Evolutionary conservation across 2,329 filamentous ascomycete genomes (phyloP).

Genomic region (Fusarium circinatum): DNA sequence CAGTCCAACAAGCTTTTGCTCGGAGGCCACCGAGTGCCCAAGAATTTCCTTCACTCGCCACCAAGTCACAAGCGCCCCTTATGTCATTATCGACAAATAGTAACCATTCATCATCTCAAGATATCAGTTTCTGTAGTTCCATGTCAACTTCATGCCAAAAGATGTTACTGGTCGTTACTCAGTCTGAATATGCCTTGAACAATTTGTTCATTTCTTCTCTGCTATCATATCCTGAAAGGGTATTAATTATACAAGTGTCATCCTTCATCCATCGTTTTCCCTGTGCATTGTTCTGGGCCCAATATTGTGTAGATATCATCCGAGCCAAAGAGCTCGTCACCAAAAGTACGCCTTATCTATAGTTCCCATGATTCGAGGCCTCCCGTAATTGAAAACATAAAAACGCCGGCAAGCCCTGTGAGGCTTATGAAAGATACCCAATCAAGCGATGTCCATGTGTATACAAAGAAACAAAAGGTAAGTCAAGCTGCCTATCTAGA

Average conservation of each 20-base stretch:
- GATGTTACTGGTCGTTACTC: neutral
- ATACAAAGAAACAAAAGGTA: neutral
- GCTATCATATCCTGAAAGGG: constrained; percentile 29
- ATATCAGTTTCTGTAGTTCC: neutral
- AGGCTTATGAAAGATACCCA: constrained; percentile 21
- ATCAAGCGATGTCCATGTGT: constrained; percentile 9
- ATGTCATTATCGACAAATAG: constrained; percentile 24
- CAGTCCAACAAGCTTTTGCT: constrained; percentile 26
- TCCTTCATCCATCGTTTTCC: constrained; percentile 13
- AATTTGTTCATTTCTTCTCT: constrained; percentile 4
- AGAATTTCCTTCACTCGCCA: constrained; percentile 18
- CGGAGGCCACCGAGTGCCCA: constrained; percentile 16
- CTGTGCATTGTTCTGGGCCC: constrained; percentile 19
- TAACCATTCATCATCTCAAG: neutral
- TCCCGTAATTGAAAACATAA: neutral
- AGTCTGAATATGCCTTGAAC: neutral
- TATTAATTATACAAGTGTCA: constrained; percentile 41
- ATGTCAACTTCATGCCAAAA: neutral
- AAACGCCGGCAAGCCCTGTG: constrained; percentile 33
- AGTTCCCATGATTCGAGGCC: constrained; percentile 11
- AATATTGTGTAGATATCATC: constrained; percentile 18
- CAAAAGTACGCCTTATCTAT: constrained; percentile 37
- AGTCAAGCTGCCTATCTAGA: constrained; percentile 1
- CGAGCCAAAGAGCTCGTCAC: constrained; percentile 7
- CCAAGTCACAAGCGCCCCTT: neutral